These are phyloP conservation scores for Entamoeba moshkovskii DNA, from an alignment of 208 protist genomes.

Conservation along the genomic window DNA sequence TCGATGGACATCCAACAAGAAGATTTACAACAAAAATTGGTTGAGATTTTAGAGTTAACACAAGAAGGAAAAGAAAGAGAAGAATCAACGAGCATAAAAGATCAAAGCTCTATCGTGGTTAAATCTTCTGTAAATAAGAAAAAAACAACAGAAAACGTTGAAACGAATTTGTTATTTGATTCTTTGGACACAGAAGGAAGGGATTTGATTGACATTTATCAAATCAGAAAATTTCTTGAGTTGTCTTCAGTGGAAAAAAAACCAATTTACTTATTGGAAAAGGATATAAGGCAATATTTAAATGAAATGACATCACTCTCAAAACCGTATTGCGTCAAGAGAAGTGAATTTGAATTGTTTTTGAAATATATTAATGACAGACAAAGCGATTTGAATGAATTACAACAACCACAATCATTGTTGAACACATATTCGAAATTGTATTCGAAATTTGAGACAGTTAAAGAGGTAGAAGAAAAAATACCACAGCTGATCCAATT, in stretches of 20 bases:
- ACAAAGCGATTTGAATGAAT: not conserved
- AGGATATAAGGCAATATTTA: not conserved
- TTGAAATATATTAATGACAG: not conserved
- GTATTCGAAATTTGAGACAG: not conserved
- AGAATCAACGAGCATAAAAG: not conserved
- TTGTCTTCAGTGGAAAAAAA: not conserved
- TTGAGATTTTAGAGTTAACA: not conserved
- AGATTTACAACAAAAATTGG: not conserved
- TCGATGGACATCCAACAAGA: not conserved
- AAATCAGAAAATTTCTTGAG: not conserved
- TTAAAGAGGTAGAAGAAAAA: not conserved
- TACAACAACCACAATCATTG: not conserved
- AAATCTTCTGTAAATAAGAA: not conserved
- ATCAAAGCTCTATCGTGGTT: not conserved
- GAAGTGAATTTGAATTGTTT: not conserved
- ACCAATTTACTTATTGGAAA: not conserved
- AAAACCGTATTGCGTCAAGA: not conserved
- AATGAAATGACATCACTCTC: not conserved
- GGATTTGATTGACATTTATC: slow-evolving; percentile 4
- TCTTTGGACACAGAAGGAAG: not conserved
- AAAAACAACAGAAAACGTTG: not conserved
- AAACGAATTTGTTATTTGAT: not conserved
- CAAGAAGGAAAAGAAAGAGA: not conserved
- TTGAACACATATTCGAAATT: not conserved
- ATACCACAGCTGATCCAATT: not conserved